Base-by-base conservation (phyloP, 2,329 filamentous ascomycete species). In the Exophiala phaeomuriformis region DNA sequence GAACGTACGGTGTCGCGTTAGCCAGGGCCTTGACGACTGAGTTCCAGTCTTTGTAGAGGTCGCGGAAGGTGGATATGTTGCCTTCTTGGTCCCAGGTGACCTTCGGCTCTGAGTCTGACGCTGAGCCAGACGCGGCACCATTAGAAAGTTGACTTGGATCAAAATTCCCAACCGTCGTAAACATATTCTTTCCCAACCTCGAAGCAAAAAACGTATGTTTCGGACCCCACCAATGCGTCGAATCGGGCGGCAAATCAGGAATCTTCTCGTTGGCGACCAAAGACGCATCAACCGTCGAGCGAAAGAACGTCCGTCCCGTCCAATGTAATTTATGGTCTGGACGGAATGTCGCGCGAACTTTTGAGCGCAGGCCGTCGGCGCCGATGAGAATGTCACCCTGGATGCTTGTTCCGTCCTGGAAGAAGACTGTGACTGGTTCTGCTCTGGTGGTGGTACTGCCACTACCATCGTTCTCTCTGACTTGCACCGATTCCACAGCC, bases 341-440 rank as follows among this genome's bases (percentile, higher is more conserved):
- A 1, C 75, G 67, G 49, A 78, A 74, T n/a, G 71, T 71, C 28
- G 64, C 61, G 39, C 65, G 57, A 2, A 64, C 64, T 42, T 55
- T 63, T 19, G 75, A 78, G 59, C 76, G 74, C 44, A 80, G 74
- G 37, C 78, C 78, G 62, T 81, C 77, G 0, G 76, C 73, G 1
- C 76, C 77, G 10, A 81, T 69, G 28, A 79, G 61, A 39, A 79
- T 63, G 57, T 80, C 75, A 0, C 74, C 75, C 0, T 64, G 62
- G 0, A 67, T 67, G 2, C 63, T 67, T 0, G 69, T 71, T 4
- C 74, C 76, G 59, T 80, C 77, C n/a, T 69, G 65, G 59, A 81
- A 80, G 29, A 61, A 61, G 0, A 79, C 52, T 10, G 53, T 63
- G 0, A 71, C 64, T 1, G 19, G 19, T 19, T 19, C 19, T 19